Evolutionary conservation across 345 rosid genomes (phyloP), one percentile per base, ranked within the genome.

Genomic region (Conringia planisiliqua): DNA sequence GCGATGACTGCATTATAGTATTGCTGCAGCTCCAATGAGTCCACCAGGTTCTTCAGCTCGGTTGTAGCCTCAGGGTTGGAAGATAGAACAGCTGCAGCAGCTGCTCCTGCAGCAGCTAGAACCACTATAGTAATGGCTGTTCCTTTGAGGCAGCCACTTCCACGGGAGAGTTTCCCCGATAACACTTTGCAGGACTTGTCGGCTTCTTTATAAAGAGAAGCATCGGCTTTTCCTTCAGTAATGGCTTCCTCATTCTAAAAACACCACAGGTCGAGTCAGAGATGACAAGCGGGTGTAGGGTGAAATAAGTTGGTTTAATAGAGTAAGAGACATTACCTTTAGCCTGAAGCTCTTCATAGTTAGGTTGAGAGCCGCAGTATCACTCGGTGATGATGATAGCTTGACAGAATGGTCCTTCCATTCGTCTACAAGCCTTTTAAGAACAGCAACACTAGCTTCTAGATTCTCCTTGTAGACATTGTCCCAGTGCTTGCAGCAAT

Each of bases 401-500:
- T 88, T 87, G 46, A 43, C 62, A 8, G 88, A 81, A 62, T 81
- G 81, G 17, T 80, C 81, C 77, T 86, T 90, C 96, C 93, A 88
- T 10, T 84, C 86, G 18, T 83, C 88, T 0, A 73, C 81, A 44
- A 88, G 82, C 63, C 63, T 83, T 69, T 76, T 85, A 60, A 90
- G 83, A 78, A 88, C 60, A 71, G 80, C 83, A 51, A 83, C 72
- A 72, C 91, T 83, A 24, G 85, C 88, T 82, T 83, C 84, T 36
- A 81, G 66, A 76, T 88, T 88, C 12, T 87, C 93, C 48, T 68
- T 79, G 71, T 90, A 90, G 62, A 87, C 70, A 73, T 82, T 83
- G 36, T 83, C 93, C 97, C 97, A 90, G 35, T 83, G 89, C 84
- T 80, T 86, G 81, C 83, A 90, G 84, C 97, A 90, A 36, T 90